Conservation (phyloP, 2,329 filamentous ascomycete genomes). For the Gremmenia infestans region DNA sequence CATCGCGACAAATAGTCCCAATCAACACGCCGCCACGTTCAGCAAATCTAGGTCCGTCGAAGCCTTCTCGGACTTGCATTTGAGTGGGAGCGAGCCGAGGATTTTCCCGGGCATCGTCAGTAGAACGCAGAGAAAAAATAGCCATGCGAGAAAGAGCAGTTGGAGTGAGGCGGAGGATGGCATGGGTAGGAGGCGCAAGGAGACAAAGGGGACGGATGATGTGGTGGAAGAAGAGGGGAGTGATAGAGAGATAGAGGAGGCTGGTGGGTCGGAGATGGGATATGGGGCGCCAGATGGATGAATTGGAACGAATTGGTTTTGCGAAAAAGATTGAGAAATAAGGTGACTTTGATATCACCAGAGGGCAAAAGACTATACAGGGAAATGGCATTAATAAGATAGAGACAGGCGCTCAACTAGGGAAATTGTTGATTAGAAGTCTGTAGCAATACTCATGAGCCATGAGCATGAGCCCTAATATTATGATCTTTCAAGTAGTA, state of each 20-base stretch:
- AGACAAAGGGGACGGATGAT: neutral
- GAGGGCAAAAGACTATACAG: no score
- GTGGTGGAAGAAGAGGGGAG: slow-evolving; percentile 9
- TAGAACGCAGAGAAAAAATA: slow-evolving; percentile 27
- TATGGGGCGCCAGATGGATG: no score
- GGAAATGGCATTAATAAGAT: no score
- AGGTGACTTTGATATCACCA: no score
- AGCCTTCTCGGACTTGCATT: slow-evolving; percentile 39
- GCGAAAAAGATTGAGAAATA: neutral
- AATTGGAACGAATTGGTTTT: neutral
- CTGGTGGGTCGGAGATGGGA: neutral
- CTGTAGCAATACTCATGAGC: no score
- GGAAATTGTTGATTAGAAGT: no score
- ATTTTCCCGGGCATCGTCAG: slow-evolving; percentile 68
- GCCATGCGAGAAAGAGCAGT: slow-evolving; percentile 21
- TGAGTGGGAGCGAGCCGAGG: slow-evolving; percentile 58
- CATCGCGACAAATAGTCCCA: slow-evolving; percentile 11
- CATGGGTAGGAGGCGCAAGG: slow-evolving; percentile 1
- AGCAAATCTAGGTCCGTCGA: slow-evolving; percentile 34
- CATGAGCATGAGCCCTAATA: no score
- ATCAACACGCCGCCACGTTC: slow-evolving; percentile 7
- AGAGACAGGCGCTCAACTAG: no score
- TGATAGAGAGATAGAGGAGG: slow-evolving; percentile 2
- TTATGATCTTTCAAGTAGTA: no score
- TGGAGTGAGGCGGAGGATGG: slow-evolving; percentile 24